These are phyloP conservation scores for Sclerospora graminicola DNA, from an alignment of 352 stramenopile genomes.

Conservation along the genomic window DNA sequence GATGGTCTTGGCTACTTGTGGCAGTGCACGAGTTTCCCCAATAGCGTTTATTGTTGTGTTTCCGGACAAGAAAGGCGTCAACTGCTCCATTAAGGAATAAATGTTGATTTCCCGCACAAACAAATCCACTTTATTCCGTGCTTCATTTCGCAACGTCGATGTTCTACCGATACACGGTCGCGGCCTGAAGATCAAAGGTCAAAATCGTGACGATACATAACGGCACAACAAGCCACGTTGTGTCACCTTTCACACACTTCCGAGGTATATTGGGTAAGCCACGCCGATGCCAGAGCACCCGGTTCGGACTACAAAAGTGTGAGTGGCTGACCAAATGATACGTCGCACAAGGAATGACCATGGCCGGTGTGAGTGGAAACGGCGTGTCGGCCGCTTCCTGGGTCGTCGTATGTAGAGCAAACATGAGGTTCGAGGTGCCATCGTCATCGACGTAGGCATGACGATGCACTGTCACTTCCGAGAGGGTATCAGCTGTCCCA, in stretches of 20 bases:
- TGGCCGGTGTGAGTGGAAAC: conserved; percentile 35
- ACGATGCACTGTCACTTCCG: conserved; percentile 39
- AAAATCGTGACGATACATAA: conserved; percentile 42
- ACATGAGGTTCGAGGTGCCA: conserved; percentile 32
- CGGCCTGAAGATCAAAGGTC: conserved; percentile 25
- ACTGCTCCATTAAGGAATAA: conserved; percentile 36
- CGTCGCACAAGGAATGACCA: conserved; percentile 54
- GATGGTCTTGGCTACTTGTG: background rate
- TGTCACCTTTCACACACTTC: conserved; percentile 38
- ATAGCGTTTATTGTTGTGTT: conserved; percentile 10
- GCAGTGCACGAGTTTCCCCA: too few relatives aligned
- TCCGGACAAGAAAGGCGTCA: conserved; percentile 35
- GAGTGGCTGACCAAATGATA: conserved; percentile 27
- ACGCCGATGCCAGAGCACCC: conserved; percentile 29
- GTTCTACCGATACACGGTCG: conserved; percentile 45
- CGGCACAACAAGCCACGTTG: conserved; percentile 50
- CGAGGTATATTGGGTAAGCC: conserved; percentile 47
- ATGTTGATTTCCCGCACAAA: conserved; percentile 27
- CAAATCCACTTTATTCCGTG: conserved; percentile 20
- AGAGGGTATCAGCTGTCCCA: conserved; percentile 34
- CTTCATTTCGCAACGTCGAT: conserved; percentile 27
- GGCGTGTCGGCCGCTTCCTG: conserved; percentile 38
- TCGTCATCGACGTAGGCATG: conserved; percentile 31
- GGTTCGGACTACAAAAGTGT: conserved; percentile 27
- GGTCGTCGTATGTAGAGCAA: conserved; percentile 34